phyloP scores from a whole-genome alignment of 1,284 basidiomycete species.

The Anthracocystis walkeri region DNA sequence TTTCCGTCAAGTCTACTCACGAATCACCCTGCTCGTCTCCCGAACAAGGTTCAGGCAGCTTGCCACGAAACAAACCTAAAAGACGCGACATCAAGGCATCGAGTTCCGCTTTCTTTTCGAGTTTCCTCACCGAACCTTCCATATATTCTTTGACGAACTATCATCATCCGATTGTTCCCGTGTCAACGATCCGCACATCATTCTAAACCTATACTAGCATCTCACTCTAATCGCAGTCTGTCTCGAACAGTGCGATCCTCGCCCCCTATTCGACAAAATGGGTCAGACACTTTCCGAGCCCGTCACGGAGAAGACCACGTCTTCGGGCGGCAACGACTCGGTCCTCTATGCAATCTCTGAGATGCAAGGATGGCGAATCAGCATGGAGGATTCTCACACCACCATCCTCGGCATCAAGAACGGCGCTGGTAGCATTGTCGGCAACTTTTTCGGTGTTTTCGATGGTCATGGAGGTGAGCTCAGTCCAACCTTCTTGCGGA shows the following conservation, averaged over 20 bases:
- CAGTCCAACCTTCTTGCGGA: neutral
- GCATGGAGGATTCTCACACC: constrained; percentile 99
- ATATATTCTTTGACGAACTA: neutral
- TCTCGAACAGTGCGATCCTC: constrained; percentile 9
- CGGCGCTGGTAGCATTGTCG: constrained; percentile 64
- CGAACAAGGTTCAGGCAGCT: neutral
- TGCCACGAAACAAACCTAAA: neutral
- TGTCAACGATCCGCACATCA: neutral
- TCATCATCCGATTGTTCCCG: neutral
- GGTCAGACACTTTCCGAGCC: constrained; percentile 72
- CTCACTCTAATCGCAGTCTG: constrained; percentile 8
- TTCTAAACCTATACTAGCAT: neutral
- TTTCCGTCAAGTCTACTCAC: neutral
- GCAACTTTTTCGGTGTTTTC: constrained; percentile 90
- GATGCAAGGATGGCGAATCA: constrained; percentile 99
- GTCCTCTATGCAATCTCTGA: constrained; percentile 87
- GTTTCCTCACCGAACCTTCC: neutral
- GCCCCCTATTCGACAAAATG: constrained; percentile 54
- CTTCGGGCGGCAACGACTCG: constrained; percentile 81
- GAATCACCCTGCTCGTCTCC: neutral
- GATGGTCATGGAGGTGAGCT: constrained; percentile 94
- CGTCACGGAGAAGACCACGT: constrained; percentile 85
- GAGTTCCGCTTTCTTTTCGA: neutral
- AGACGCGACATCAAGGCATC: neutral
- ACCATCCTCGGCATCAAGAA: constrained; percentile 74